Evolutionary conservation across 2,329 filamentous ascomycete species (phyloP), one percentile per base, ranked within the genome.

Genomic region (Myriangium duriaei): DNA sequence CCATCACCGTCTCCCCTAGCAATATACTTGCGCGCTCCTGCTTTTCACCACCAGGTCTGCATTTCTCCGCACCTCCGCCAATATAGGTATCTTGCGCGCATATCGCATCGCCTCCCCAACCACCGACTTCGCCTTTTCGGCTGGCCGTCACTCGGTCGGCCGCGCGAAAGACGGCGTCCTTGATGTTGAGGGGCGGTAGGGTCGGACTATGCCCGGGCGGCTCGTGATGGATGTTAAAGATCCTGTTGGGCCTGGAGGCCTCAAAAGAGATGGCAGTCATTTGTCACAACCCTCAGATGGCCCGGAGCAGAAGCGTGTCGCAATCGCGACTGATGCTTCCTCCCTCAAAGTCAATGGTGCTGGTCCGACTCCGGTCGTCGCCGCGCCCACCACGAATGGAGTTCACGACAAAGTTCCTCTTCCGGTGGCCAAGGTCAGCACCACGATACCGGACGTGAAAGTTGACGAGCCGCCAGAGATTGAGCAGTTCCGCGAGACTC

Each of bases 401-500:
- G 19, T 10, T 3, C 9, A 11, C 9, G n/a, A 39, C 4, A 11
- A 17, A 4, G n/a, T n/a, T n/a, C n/a, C n/a, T 17, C 9, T 18
- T 18, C 32, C 32, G n/a, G n/a, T n/a, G n/a, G 15, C 24, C 17
- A 42, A 42, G 10, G 37, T 41, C 36, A 38, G 30, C 14, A 35
- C 36, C 12, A 33, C 30, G 17, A 33, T 34, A 5, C 31, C 32
- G 19, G 17, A 24, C 6, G 12, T 29, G n/a, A 19, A 24, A 16
- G 19, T 33, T 15, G 24, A 28, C 2, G 32, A 17, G 7, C 67
- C 69, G 2, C 72, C 71, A 11, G 65, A 70, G 44, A 59, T 78
- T 29, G 58, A 62, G 33, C 84, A 93, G 52, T 51, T 93, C 42
- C 79, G 79, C 0, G 66, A 78, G 41, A 79, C 76, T 21, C 92